A percentile compares a stretch with the other conserved stretches of the same genome.
Evolutionary conservation across 306 rosid genomes (phyloP).

Genomic region (Sicyos edulis): DNA sequence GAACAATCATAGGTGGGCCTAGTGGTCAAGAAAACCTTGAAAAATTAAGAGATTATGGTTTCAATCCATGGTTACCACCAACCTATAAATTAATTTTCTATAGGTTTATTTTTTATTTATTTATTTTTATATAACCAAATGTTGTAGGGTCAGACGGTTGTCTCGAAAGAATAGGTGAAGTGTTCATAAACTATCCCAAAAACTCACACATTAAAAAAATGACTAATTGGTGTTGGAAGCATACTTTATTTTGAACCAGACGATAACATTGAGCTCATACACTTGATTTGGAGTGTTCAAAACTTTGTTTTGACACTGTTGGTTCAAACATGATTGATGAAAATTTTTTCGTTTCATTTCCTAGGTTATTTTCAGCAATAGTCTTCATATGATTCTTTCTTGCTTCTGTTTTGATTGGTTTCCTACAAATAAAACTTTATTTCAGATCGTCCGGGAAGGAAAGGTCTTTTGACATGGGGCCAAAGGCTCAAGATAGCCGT

Average conservation of each 20-base stretch:
- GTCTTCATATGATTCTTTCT: neutral
- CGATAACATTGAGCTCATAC: neutral
- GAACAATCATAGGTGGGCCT: too few relatives aligned
- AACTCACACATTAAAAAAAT: too few relatives aligned
- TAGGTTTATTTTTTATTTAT: too few relatives aligned
- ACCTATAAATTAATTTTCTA: too few relatives aligned
- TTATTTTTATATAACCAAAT: too few relatives aligned
- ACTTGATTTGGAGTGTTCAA: neutral
- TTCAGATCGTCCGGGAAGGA: constrained; percentile 95
- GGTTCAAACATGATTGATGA: neutral
- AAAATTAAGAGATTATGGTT: too few relatives aligned
- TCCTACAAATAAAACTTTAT: constrained; percentile 1
- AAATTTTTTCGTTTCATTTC: neutral
- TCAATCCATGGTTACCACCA: too few relatives aligned
- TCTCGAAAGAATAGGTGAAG: too few relatives aligned
- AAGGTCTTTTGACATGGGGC: constrained; percentile 72
- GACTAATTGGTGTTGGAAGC: neutral
- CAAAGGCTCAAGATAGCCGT: constrained; percentile 96
- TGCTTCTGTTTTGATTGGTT: neutral
- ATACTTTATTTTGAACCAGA: neutral
- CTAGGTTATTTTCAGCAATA: neutral
- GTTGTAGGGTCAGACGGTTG: too few relatives aligned
- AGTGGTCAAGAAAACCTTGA: too few relatives aligned
- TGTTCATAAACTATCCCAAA: too few relatives aligned
- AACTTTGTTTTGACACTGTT: neutral